These are phyloP conservation scores for Eleusine coracana DNA, from an alignment of 176 grass and related monocot genomes.

Conservation along the genomic window DNA sequence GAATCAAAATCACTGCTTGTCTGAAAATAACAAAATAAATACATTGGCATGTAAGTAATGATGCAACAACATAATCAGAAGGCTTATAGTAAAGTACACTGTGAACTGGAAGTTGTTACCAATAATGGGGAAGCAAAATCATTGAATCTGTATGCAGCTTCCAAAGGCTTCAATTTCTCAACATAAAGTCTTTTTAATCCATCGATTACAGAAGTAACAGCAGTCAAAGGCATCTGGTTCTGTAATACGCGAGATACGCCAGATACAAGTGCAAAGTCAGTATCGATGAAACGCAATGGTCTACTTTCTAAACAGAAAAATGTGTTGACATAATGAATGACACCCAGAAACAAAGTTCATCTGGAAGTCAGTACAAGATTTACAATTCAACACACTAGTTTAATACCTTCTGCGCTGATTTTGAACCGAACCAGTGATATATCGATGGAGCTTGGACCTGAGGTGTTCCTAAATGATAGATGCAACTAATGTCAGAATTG, in stretches of 20 bases:
- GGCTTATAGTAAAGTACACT: not conserved
- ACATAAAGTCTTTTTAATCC: conserved; percentile 78
- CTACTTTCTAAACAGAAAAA: conserved; percentile 2
- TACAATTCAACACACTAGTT: not conserved
- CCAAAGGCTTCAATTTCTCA: conserved; percentile 90
- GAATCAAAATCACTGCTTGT: conserved; percentile 92
- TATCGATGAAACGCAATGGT: conserved; percentile 16
- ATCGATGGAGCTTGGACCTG: conserved; percentile 54
- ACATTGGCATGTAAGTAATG: not conserved
- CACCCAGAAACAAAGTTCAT: not conserved
- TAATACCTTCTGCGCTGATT: conserved; percentile 86
- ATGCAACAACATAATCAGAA: not conserved
- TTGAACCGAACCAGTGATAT: conserved; percentile 87
- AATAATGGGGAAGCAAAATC: conserved; percentile 82
- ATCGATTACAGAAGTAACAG: conserved; percentile 83
- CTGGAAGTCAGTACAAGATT: not conserved
- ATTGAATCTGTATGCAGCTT: conserved; percentile 75
- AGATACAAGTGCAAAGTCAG: conserved; percentile 16
- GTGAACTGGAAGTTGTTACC: conserved; percentile 44
- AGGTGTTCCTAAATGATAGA: conserved; percentile 30
- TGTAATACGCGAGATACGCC: conserved; percentile 1
- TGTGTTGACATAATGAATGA: not conserved
- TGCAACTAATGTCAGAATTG: not conserved
- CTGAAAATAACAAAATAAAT: conserved; percentile 47
- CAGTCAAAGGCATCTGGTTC: conserved; percentile 64